Percentiles rank a stretch among this genome's conserved stretches.
These are phyloP conservation scores for Shiraia bambusicola DNA, from an alignment of 2,329 filamentous ascomycete species.

Conservation along the genomic window DNA sequence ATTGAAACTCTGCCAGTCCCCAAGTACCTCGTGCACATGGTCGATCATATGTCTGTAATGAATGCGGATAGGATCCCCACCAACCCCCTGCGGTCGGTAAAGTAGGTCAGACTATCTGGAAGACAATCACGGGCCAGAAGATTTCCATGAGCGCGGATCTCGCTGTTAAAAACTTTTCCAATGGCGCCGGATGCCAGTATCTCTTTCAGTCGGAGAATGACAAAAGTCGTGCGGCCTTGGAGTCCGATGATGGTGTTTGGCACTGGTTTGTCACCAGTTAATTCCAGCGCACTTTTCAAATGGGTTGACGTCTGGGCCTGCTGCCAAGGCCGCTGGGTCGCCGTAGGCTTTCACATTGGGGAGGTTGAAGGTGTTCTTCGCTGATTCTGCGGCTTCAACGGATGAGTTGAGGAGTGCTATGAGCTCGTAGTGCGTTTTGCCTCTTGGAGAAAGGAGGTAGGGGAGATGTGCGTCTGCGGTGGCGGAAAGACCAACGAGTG, in stretches of 20 bases:
- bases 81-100: conserved; percentile 15
- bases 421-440: conserved; percentile 45
- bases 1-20: conserved; percentile 14
- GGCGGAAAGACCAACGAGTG: conserved; percentile 60
- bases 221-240: conserved; percentile 46
- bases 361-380: conserved; percentile 46
- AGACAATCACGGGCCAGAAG: conserved; percentile 12
- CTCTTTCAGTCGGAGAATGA: conserved; percentile 43
- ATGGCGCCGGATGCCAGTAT: conserved; percentile 45
- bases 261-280: conserved; percentile 17
- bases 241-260: conserved; percentile 44
- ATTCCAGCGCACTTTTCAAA: conserved; percentile 40
- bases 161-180: conserved; percentile 43
- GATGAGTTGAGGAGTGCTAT: conserved; percentile 51
- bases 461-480: conserved; percentile 59
- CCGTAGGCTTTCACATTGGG: conserved; percentile 49
- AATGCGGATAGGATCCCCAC: conserved; percentile 22
- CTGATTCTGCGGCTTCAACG: conserved; percentile 43
- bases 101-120: conserved; percentile 16
- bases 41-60: conserved; percentile 23
- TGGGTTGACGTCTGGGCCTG: conserved; percentile 27
- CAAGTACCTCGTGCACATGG: conserved; percentile 22
- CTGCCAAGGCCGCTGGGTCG: conserved; percentile 46
- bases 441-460: conserved; percentile 53
- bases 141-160: conserved; percentile 12